phyloP scores from a whole-genome alignment of 441 rosid species.

The Viola pubescens region DNA sequence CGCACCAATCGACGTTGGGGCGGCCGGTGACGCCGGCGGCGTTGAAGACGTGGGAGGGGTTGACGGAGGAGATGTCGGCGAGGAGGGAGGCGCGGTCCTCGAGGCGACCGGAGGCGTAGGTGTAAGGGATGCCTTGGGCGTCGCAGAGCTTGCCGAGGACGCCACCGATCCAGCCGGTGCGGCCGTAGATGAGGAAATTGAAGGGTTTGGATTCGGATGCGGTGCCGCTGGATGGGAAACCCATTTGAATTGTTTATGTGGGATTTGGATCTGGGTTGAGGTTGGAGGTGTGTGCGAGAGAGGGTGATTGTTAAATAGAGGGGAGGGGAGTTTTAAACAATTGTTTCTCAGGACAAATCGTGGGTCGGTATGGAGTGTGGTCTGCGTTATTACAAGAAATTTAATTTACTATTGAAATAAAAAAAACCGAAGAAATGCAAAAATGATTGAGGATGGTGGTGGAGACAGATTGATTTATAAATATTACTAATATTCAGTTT shows the following conservation, averaged over 20 bases:
- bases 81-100: conserved; percentile 64
- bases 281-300: too few species aligned
- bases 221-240: conserved; percentile 48
- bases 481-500: too few species aligned
- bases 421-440: too few species aligned
- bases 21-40: conserved; percentile 94
- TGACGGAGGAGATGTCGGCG: conserved; percentile 48
- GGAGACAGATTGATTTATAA: too few species aligned
- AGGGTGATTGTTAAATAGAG: too few species aligned
- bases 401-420: too few species aligned
- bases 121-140: conserved; percentile 47
- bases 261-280: conserved; percentile 13
- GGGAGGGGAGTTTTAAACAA: too few species aligned
- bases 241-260: conserved; percentile 30
- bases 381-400: too few species aligned
- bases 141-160: conserved; percentile 67
- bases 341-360: too few species aligned
- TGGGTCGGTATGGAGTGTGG: too few species aligned
- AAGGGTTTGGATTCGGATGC: conserved; percentile 21
- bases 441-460: too few species aligned
- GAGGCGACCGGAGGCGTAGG: conserved; percentile 84
- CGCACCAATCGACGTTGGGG: conserved; percentile 95
- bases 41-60: conserved; percentile 78
- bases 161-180: conserved; percentile 96
- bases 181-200: conserved; percentile 83